Base-by-base conservation (phyloP, 768 basidiomycete genomes). In the Glaciozyma antarctica region DNA sequence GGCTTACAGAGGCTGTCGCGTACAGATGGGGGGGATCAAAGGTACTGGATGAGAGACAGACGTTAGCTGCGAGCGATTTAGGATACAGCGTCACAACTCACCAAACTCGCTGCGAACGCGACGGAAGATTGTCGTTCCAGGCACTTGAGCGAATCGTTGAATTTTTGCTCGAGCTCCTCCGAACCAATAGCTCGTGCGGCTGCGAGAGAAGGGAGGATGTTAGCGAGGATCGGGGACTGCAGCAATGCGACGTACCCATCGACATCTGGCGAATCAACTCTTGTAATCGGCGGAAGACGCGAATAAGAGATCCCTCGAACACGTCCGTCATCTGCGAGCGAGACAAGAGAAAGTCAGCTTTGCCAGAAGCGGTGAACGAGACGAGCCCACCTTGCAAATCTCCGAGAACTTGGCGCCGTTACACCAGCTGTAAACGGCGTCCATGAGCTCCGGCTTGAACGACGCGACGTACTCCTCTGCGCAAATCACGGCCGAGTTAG, bases 381-480 rank as follows among this genome's bases (percentile, higher is more conserved):
- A 16, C 5, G 32, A 12, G 71, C 81, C 38, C 51, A 88, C 93
- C 84, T 95, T 95, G 83, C 89, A 91, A 62, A 97, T 91, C 30
- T 99, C 94, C 1, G 88, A 81, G 78, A 99, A 99, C 32, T 89
- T 90, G 21, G 92, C 89, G 6, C 95, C 95, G n/a, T 90, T 85
- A 79, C 94, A 98, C 95, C 95, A 99, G 67, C 91, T 88, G 44
- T 91, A 82, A 15, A 98, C 95, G 1, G 89, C 90, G 69, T 98
- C 95, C 92, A 98, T 99, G 58, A 99, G 84, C 74, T 97, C 94
- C 24, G 95, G 90, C 78, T 97, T 98, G 85, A 99, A 99, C 16
- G 88, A 90, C 60, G 86, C 81, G 2, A 99, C 90, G 76, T 99
- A 99, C 68, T 94, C 90, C 64, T 95, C 69, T 69, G 57, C 16